phyloP scores from a whole-genome alignment of 2,329 filamentous ascomycete species.

The Biscogniauxia sp. region DNA sequence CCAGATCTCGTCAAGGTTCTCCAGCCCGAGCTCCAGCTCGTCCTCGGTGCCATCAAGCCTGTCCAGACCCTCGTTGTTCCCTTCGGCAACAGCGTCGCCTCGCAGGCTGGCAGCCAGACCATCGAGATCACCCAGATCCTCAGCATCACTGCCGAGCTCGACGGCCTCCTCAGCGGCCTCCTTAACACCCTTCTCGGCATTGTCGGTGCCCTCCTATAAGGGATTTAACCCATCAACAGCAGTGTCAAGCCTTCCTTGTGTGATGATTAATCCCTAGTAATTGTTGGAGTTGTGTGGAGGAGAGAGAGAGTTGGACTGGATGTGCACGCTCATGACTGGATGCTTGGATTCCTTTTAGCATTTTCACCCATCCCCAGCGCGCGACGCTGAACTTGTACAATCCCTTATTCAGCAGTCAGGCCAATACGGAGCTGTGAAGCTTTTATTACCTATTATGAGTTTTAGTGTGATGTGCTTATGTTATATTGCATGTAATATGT shows the following conservation, averaged over 20 bases:
- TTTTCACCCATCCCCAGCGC: slow-evolving; percentile 18
- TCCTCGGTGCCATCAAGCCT: slow-evolving; percentile 22
- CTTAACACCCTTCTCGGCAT: slow-evolving; percentile 10
- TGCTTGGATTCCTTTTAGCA: slow-evolving; percentile 24
- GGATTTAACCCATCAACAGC: neutral
- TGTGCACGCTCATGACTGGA: slow-evolving; percentile 23
- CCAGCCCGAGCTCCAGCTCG: slow-evolving; percentile 29
- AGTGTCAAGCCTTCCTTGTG: slow-evolving; percentile 2
- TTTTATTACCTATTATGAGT: neutral
- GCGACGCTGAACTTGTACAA: slow-evolving; percentile 14
- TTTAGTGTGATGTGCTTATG: neutral
- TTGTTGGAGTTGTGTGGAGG: slow-evolving; percentile 17
- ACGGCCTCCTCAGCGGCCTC: slow-evolving; percentile 16
- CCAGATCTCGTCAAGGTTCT: slow-evolving; percentile 24
- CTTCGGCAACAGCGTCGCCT: slow-evolving; percentile 18
- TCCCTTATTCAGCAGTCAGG: slow-evolving; percentile 1
- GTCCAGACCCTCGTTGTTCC: slow-evolving; percentile 22
- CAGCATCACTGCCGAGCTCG: slow-evolving; percentile 6
- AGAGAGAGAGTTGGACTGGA: slow-evolving; percentile 9
- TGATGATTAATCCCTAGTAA: slow-evolving; percentile 9
- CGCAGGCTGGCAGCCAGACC: slow-evolving; percentile 10
- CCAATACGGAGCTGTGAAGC: neutral
- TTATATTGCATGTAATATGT: neutral
- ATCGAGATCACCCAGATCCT: slow-evolving; percentile 21
- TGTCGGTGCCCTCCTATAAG: neutral